phyloP scores from a whole-genome alignment of 768 basidiomycete genomes.

The Suillus americanus region DNA sequence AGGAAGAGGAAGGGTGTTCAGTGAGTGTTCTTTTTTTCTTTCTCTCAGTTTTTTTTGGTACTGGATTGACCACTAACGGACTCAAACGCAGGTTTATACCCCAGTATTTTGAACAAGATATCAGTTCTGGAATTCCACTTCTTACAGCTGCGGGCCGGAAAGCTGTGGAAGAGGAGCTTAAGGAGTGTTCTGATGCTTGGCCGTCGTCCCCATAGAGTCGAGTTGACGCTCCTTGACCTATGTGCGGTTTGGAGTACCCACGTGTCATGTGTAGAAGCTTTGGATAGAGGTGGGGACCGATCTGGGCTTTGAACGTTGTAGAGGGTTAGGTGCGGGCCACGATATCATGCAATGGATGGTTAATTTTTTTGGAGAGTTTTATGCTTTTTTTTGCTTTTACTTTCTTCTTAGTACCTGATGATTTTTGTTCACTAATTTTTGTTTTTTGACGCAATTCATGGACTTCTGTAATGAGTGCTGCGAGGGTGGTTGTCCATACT shows the following conservation, averaged over 20 bases:
- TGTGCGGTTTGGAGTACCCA: neutral
- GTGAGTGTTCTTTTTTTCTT: slow-evolving; percentile 47
- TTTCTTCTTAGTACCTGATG: neutral
- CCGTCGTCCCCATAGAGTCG: neutral
- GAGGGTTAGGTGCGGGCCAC: neutral
- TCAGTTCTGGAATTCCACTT: slow-evolving; percentile 61
- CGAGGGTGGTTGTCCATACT: too few relatives aligned
- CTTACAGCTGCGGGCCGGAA: slow-evolving; percentile 69
- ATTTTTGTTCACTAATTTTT: neutral
- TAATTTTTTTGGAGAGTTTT: neutral
- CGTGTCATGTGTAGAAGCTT: neutral
- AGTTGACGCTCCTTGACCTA: neutral
- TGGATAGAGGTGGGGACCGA: neutral
- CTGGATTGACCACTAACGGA: neutral
- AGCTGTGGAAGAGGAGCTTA: slow-evolving; percentile 74
- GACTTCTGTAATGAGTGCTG: neutral
- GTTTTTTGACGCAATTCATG: neutral
- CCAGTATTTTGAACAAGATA: slow-evolving; percentile 70
- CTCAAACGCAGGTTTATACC: slow-evolving; percentile 59
- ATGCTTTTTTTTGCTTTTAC: neutral
- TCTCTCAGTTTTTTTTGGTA: neutral
- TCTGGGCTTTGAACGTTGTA: neutral
- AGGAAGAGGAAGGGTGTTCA: slow-evolving; percentile 75
- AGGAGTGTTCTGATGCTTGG: slow-evolving; percentile 9
- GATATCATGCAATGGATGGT: neutral